These are phyloP conservation scores for Hyparrhenia diplandra DNA, from an alignment of 176 grass and related monocot species.

Conservation along the genomic window DNA sequence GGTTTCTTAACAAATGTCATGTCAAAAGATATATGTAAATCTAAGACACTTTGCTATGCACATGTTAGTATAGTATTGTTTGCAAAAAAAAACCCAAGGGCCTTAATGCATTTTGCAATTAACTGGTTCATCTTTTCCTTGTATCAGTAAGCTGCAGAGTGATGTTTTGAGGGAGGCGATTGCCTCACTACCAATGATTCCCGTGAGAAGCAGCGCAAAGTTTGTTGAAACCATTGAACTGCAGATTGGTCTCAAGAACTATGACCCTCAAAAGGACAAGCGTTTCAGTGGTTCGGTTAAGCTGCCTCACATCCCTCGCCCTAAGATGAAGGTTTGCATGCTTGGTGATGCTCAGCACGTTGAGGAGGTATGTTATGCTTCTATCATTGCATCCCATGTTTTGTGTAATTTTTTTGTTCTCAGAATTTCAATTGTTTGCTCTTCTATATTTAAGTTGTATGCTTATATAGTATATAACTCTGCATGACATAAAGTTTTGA, in stretches of 20 bases:
- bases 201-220: slow-evolving; percentile 63
- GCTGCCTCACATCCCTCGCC: too few species aligned
- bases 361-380: too few species aligned
- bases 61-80: background rate
- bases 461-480: background rate
- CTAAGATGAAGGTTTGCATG: too few species aligned
- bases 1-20: background rate
- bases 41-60: background rate
- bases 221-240: slow-evolving; percentile 63
- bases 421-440: too few species aligned
- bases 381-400: too few species aligned
- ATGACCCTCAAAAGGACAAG: slow-evolving; percentile 80
- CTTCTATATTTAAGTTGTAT: background rate
- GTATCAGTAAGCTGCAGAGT: slow-evolving; percentile 60
- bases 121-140: background rate
- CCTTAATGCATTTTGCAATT: background rate
- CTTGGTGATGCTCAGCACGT: too few species aligned
- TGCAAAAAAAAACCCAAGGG: background rate
- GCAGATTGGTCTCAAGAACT: slow-evolving; percentile 77
- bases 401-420: too few species aligned
- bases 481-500: background rate
- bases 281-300: slow-evolving; percentile 14
- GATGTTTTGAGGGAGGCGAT: slow-evolving; percentile 56
- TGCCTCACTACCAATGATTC: slow-evolving; percentile 30
- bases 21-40: background rate